A percentile compares a stretch with the other conserved stretches of the same genome.
Evolutionary conservation across 2,329 filamentous ascomycete genomes (phyloP).

Genomic region (Colletotrichum endophyticum): DNA sequence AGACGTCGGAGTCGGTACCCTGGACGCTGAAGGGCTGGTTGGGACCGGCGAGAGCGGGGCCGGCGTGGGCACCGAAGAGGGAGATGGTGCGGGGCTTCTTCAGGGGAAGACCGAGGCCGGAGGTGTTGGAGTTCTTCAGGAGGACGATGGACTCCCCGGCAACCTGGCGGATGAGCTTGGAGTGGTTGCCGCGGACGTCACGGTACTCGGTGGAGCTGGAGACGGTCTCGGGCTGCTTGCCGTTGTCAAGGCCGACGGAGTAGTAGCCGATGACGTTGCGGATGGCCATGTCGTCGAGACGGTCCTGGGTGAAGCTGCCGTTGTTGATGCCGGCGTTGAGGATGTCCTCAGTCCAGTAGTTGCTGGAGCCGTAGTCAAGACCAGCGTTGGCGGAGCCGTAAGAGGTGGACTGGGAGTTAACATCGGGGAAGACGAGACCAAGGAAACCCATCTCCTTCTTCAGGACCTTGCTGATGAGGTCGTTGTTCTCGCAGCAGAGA

Average conservation of each 20-base stretch:
- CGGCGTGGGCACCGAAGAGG: constrained; percentile 6
- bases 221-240: constrained; percentile 64
- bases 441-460: constrained; percentile 6
- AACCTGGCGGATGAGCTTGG: constrained; percentile 9
- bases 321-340: constrained; percentile 57
- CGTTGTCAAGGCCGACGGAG: constrained; percentile 57
- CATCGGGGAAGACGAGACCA: constrained; percentile 24
- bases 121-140: constrained; percentile 70
- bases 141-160: constrained; percentile 67
- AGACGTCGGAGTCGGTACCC: constrained; percentile 5
- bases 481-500: neutral
- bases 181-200: constrained; percentile 12
- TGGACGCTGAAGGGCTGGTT: constrained; percentile 6
- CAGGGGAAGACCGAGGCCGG: constrained; percentile 58
- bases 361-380: constrained; percentile 60
- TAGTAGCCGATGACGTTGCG: constrained; percentile 62
- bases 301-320: constrained; percentile 59
- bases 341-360: constrained; percentile 49
- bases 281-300: constrained; percentile 62
- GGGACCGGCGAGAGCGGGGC: neutral
- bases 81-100: constrained; percentile 40
- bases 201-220: constrained; percentile 52
- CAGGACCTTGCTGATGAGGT: neutral
- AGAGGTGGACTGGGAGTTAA: constrained; percentile 59
- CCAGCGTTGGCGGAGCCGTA: constrained; percentile 53